Evolutionary conservation across 192 early-diverging fungal genomes (phyloP).

Genomic region (Oehlia diaphana): DNA sequence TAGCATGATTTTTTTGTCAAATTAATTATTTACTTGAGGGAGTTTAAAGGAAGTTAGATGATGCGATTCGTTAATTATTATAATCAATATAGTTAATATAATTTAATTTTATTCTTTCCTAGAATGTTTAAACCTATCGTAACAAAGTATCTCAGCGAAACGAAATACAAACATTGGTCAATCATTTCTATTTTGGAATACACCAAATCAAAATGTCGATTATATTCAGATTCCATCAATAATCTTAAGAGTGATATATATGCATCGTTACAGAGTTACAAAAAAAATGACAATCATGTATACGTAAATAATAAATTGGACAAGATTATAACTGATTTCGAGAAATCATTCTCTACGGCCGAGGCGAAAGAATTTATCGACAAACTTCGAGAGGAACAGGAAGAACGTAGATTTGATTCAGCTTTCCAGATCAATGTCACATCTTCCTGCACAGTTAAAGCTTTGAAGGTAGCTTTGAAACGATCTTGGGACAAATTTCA

Average conservation of each 20-base stretch:
- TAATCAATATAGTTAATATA: too few relatives aligned
- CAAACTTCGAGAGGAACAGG: too few relatives aligned
- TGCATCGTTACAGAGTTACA: neutral
- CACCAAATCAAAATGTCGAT: constrained; percentile 20
- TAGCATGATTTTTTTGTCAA: too few relatives aligned
- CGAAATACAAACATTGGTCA: constrained; percentile 24
- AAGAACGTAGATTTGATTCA: too few relatives aligned
- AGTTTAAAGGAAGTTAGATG: too few relatives aligned
- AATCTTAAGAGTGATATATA: constrained; percentile 2
- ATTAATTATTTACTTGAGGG: too few relatives aligned
- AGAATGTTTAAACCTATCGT: constrained; percentile 15
- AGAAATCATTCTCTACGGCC: constrained; percentile 24
- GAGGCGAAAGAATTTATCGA: constrained; percentile 17
- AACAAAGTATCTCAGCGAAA: constrained; percentile 20
- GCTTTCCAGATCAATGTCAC: too few relatives aligned
- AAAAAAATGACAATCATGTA: constrained; percentile 10
- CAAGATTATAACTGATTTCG: constrained; percentile 21
- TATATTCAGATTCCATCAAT: constrained; percentile 27
- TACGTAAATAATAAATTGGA: constrained; percentile 16
- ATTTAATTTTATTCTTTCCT: too few relatives aligned
- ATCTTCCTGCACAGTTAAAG: too few relatives aligned
- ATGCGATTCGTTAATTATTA: too few relatives aligned
- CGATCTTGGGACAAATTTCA: too few relatives aligned
- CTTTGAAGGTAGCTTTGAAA: too few relatives aligned
- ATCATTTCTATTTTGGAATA: constrained; percentile 31